These are phyloP conservation scores for Clonostachys rosea DNA, from an alignment of 2,329 filamentous ascomycete genomes.

Conservation along the genomic window DNA sequence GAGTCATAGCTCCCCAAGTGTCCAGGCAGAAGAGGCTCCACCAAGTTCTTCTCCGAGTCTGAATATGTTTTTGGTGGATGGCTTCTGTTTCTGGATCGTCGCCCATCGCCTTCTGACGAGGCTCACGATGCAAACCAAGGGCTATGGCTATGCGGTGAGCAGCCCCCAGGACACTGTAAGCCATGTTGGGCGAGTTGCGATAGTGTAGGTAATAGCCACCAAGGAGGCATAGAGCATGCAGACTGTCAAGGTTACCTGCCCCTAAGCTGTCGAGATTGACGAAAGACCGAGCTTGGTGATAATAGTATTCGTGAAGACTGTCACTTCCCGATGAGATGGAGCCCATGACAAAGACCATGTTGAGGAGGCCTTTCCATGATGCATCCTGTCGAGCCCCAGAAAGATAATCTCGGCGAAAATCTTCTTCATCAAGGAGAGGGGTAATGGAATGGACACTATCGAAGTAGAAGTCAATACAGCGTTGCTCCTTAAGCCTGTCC, in stretches of 20 bases:
- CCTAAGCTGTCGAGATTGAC: conserved; percentile 52
- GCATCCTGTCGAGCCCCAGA: conserved; percentile 42
- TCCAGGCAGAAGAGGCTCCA: conserved; percentile 70
- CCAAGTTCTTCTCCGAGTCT: conserved; percentile 65
- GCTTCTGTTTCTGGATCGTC: conserved; percentile 40
- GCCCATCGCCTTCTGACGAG: conserved; percentile 3
- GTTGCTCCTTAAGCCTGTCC: conserved; percentile 26
- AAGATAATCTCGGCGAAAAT: conserved; percentile 54
- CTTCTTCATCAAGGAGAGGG: conserved; percentile 54
- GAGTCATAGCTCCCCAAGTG: conserved; percentile 66
- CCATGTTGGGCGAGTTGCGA: conserved; percentile 72
- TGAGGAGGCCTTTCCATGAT: conserved; percentile 55
- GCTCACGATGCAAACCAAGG: conserved; percentile 66
- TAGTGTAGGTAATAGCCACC: conserved; percentile 77
- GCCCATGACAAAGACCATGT: conserved; percentile 59
- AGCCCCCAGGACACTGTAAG: conserved; percentile 67
- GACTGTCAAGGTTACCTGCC: conserved; percentile 62
- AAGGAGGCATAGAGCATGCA: conserved; percentile 67
- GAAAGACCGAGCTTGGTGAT: conserved; percentile 46
- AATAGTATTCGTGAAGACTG: conserved; percentile 51
- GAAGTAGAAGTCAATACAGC: conserved; percentile 56
- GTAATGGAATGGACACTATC: conserved; percentile 55
- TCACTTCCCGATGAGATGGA: conserved; percentile 54
- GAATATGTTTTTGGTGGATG: conserved; percentile 16
- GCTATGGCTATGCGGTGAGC: conserved; percentile 71